Evolutionary conservation across 306 rosid genomes (phyloP).

Genomic region (Vigna mungo): DNA sequence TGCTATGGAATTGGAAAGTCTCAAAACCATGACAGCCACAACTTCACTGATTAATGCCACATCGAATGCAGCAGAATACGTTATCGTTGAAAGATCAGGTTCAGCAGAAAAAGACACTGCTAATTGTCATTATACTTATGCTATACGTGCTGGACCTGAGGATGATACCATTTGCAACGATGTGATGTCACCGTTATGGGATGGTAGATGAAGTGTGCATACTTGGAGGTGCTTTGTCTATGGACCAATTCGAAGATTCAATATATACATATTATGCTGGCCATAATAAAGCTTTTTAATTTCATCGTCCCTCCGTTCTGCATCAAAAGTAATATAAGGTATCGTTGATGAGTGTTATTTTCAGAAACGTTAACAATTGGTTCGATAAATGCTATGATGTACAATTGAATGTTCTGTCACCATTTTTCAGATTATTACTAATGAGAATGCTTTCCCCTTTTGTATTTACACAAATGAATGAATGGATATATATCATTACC

Average conservation of each 20-base stretch:
- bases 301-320: not conserved
- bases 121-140: not conserved
- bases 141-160: not conserved
- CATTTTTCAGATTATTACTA: conserved; percentile 1
- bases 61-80: conserved; percentile 6
- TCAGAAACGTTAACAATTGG: not conserved
- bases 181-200: conserved; percentile 35
- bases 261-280: not conserved
- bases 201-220: conserved; percentile 24
- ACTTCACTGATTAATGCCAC: conserved; percentile 14
- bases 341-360: not conserved
- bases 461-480: not conserved
- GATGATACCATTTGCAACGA: conserved; percentile 33
- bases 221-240: not conserved
- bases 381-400: not conserved
- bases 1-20: conserved; percentile 41
- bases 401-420: not conserved
- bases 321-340: not conserved
- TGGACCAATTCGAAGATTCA: not conserved
- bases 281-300: not conserved
- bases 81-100: conserved; percentile 23
- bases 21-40: conserved; percentile 18
- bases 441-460: not conserved
- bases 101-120: not conserved
- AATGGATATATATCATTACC: not conserved